Evolutionary conservation across 2,329 filamentous ascomycete genomes (phyloP).

Genomic region (Calonectria leucothoes): DNA sequence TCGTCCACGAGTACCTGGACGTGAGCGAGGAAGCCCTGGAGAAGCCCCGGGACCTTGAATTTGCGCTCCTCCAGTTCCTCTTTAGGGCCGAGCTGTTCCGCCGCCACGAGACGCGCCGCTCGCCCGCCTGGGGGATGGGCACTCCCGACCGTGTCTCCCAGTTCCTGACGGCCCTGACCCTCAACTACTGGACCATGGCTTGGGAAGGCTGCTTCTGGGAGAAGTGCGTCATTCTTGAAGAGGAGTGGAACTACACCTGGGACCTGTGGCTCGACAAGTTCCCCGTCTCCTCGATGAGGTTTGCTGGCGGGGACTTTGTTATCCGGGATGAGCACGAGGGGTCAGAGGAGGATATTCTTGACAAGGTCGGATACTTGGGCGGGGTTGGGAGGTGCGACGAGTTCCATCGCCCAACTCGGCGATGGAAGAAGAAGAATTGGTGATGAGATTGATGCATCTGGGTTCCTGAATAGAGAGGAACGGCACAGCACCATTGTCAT

Average conservation of each 20-base stretch:
- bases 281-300: conserved; percentile 17
- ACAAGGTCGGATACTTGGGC: conserved; percentile 43
- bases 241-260: conserved; percentile 42
- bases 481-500: neutral
- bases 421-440: neutral
- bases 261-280: conserved; percentile 44
- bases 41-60: neutral
- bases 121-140: conserved; percentile 34
- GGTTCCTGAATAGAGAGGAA: neutral
- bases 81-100: conserved; percentile 41
- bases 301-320: conserved; percentile 26
- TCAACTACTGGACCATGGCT: conserved; percentile 38
- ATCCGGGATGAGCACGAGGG: conserved; percentile 27
- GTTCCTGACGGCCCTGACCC: conserved; percentile 38
- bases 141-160: conserved; percentile 25
- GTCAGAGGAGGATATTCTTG: conserved; percentile 33
- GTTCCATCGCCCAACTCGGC: neutral
- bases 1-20: conserved; percentile 28
- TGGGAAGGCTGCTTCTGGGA: conserved; percentile 28
- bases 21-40: neutral
- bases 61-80: conserved; percentile 40
- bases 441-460: neutral
- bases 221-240: neutral
- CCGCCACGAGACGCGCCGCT: conserved; percentile 31
- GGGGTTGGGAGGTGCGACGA: conserved; percentile 35